Evolutionary conservation across 2,329 filamentous ascomycete species (phyloP), one percentile per base, ranked within the genome.

Genomic region (Catunica adiposa): DNA sequence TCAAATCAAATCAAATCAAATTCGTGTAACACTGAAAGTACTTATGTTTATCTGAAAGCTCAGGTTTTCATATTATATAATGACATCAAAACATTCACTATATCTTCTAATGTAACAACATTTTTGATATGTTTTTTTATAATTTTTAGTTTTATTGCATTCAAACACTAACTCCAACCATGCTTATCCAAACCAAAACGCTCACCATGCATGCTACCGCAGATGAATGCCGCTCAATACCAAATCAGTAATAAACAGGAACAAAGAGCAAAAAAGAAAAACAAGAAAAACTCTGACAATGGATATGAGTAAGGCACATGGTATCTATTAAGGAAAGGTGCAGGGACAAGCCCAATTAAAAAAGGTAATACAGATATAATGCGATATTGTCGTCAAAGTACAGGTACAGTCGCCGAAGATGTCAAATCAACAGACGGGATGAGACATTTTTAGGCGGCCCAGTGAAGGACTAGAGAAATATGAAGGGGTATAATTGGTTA

Each of bases 321-420:
- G 52, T 54, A 54, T 54, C 52, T 54, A 54, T 54, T 50, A 50
- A 51, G 26, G n/a, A 50, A 51, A 38, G 8, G 34, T 22, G n/a
- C 48, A 17, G 51, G 51, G 17, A 53, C 50, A 53, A 47, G 55
- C 50, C 48, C 15, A 25, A 53, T 44, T 56, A 56, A 44, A 42
- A 31, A 54, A 17, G 25, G 31, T 26, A 40, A 54, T 23, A 17
- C 52, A 20, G 44, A 47, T 25, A 47, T 20, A 47, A 25, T 25
- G 20, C 20, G 44, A 25, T 25, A 20, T 46, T 23, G 44, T 22
- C 44, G 29, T 34, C 29, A 34, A 34, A 34, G 29, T 34, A 34
- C 29, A 34, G 29, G 29, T 34, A 34, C 29, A 34, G 29, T 34
- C 29, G 11, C 44, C 44, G 20, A 23, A 47, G 44, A 23, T 47